phyloP scores from a whole-genome alignment of 345 rosid genomes.

The Aurinia saxatilis region DNA sequence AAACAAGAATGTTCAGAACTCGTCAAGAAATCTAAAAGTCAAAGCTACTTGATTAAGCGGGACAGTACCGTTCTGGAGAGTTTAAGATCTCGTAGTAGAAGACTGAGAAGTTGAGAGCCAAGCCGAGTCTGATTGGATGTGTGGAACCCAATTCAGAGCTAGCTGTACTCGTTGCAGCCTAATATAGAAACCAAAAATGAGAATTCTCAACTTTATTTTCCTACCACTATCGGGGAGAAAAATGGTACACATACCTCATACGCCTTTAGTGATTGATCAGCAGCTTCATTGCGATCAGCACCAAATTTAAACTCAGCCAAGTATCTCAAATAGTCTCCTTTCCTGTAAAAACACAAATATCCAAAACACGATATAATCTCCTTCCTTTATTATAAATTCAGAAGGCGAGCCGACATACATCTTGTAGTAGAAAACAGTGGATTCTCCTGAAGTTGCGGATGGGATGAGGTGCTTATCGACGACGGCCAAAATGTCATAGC shows the following conservation, averaged over 20 bases:
- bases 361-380: neutral
- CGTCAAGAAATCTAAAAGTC: neutral
- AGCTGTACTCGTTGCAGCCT: constrained; percentile 40
- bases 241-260: constrained; percentile 25
- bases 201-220: neutral
- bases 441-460: constrained; percentile 64
- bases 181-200: neutral
- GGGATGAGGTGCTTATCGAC: constrained; percentile 54
- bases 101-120: constrained; percentile 82
- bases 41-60: neutral
- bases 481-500: constrained; percentile 56
- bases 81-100: constrained; percentile 83
- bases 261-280: constrained; percentile 38
- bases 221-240: neutral
- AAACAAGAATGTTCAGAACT: neutral
- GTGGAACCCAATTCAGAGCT: constrained; percentile 54
- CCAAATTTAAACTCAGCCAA: constrained; percentile 48
- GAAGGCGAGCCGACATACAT: constrained; percentile 35
- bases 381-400: neutral
- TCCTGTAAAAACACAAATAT: constrained; percentile 29
- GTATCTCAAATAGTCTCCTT: constrained; percentile 55
- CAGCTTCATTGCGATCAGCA: constrained; percentile 42
- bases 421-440: constrained; percentile 73
- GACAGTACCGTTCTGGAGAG: constrained; percentile 57
- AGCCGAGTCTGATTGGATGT: constrained; percentile 81